A percentile compares a stretch with the other conserved stretches of the same genome.
These are phyloP conservation scores for Apophysomyces trapeziformis DNA, from an alignment of 371 early-diverging fungal genomes.

Conservation along the genomic window DNA sequence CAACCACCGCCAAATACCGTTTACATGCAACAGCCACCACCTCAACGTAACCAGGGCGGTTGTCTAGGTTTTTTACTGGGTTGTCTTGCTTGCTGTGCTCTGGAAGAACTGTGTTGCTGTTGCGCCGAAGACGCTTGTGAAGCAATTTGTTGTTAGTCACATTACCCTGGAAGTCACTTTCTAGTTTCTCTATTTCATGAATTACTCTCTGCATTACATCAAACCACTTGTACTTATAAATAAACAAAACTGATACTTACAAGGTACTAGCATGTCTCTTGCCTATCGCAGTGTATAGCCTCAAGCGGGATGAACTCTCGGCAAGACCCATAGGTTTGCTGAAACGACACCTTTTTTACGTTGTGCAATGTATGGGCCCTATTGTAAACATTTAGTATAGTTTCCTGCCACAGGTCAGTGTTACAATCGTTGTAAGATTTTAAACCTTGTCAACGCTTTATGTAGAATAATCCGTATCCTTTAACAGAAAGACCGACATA, in stretches of 20 bases:
- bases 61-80: slow-evolving; percentile 28
- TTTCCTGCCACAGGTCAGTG: too few species aligned
- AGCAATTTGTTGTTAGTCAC: slow-evolving; percentile 13
- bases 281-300: too few species aligned
- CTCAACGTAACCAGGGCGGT: slow-evolving; percentile 16
- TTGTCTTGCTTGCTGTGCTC: slow-evolving; percentile 31
- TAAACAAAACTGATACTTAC: neutral
- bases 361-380: too few species aligned
- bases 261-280: too few species aligned
- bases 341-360: too few species aligned
- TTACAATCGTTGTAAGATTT: too few species aligned
- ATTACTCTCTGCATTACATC: neutral
- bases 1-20: slow-evolving; percentile 29
- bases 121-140: slow-evolving; percentile 27
- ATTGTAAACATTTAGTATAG: too few species aligned
- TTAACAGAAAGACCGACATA: too few species aligned
- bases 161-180: neutral
- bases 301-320: too few species aligned
- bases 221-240: neutral
- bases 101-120: slow-evolving; percentile 33
- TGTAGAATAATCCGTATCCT: too few species aligned
- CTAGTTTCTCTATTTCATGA: neutral
- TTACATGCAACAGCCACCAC: slow-evolving; percentile 25
- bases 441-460: too few species aligned
- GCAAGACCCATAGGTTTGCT: too few species aligned